Evolutionary conservation across 73 alveolate genomes (phyloP), one percentile per base, ranked within the genome.

Genomic region (Durusdinium trenchii): DNA sequence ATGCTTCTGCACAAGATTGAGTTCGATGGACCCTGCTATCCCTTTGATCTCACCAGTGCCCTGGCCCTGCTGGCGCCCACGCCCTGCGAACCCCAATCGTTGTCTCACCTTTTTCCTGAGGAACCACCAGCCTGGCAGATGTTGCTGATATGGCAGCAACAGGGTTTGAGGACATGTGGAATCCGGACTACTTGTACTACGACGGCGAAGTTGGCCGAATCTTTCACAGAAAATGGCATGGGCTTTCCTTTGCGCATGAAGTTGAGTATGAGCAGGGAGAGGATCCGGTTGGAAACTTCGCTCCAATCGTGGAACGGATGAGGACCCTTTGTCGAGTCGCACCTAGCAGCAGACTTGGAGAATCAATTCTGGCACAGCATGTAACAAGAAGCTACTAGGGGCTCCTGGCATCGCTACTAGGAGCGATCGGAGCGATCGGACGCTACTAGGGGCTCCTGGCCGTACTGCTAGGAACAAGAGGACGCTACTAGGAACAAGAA

Each of bases 1-100:
- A 94, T 94, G 99, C 94, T 94, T 46, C 84, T 94, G 93, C 99
- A 94, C 99, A 94, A 94, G 67, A 54, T 94, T 42, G 99, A 94
- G 79, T 94, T 30, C 35, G 99, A 94, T 38, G 99, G 99, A 7
- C 99, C 99, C 3, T 94, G 99, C 99, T 94, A 76, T 30, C 99
- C 99, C 38, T 94, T 94, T 57, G 99, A 94, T 43, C 99, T 94
- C 94, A 94, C 99, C 16, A 48, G 99, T 38, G 40, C 82, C 83
- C 9, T 73, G 84, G 52, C 40, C 40, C 52, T 51, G 40, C 7
- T 73, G 6, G 26, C 84, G 28, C 69, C 23, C 32, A 40, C 40
- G 32, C 6, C 32, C 32, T 35, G 51, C 84, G 23, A 6, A 73
- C 32, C 69, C 69, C 6, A 36, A 50, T 28, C 23, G 69, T 23